Conservation (phyloP, 768 basidiomycete genomes). For the Peribolospora baueri region DNA sequence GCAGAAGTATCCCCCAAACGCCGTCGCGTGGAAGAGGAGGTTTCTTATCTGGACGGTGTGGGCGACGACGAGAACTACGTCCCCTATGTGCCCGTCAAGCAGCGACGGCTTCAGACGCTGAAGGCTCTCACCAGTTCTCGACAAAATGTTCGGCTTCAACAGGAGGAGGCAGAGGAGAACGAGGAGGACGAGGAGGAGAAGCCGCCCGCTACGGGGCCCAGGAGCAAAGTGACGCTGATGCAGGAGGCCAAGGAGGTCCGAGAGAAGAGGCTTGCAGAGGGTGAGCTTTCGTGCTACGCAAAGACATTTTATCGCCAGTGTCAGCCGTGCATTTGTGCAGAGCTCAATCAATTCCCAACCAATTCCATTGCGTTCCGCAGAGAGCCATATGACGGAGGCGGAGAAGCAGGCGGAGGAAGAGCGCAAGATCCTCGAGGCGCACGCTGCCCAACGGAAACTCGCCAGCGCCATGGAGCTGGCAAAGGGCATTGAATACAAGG, state of each 20-base stretch:
- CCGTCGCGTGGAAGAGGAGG: constrained; percentile 6
- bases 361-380: constrained; percentile 19
- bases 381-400: constrained; percentile 65
- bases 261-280: constrained; percentile 51
- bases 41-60: not conserved
- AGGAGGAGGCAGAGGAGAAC: constrained; percentile 29
- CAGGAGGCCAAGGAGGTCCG: constrained; percentile 92
- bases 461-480: constrained; percentile 83
- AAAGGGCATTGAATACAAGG: constrained; percentile 71
- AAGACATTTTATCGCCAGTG: not conserved
- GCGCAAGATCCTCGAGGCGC: constrained; percentile 71
- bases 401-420: constrained; percentile 73
- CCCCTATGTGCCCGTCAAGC: constrained; percentile 66
- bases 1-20: not conserved
- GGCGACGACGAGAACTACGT: constrained; percentile 41
- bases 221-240: constrained; percentile 58
- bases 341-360: not conserved
- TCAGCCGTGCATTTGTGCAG: not conserved
- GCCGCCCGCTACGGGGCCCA: constrained; percentile 38
- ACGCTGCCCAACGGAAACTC: constrained; percentile 59
- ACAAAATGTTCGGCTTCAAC: constrained; percentile 26
- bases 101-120: constrained; percentile 57
- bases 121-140: constrained; percentile 30
- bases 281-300: constrained; percentile 22
- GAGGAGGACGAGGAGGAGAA: constrained; percentile 65